Conservation (phyloP, 2,329 filamentous ascomycete species). For the Alternaria viburni region DNA sequence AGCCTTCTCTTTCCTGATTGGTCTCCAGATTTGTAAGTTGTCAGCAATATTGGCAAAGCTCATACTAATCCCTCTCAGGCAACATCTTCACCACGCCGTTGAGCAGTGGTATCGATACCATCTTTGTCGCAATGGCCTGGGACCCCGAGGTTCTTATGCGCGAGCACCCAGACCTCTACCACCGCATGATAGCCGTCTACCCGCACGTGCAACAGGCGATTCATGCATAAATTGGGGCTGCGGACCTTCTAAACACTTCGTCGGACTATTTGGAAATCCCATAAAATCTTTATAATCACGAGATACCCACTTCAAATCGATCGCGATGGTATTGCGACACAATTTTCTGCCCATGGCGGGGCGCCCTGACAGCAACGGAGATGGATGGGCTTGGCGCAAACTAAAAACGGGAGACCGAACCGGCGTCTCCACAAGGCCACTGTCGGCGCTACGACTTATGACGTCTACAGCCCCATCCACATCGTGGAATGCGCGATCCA, state of each 20-base stretch:
- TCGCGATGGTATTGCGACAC: conserved; percentile 10
- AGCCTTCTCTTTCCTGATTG: conserved; percentile 87
- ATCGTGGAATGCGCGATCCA: conserved; percentile 12
- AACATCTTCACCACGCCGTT: conserved; percentile 90
- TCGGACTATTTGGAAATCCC: neutral
- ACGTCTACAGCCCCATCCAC: conserved; percentile 2
- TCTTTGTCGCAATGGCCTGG: conserved; percentile 81
- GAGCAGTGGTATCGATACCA: conserved; percentile 86
- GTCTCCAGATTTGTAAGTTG: conserved; percentile 79
- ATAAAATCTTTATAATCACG: conserved; percentile 8
- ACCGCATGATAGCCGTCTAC: conserved; percentile 79
- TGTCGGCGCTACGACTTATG: conserved; percentile 32
- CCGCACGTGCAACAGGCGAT: conserved; percentile 82
- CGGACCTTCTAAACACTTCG: neutral
- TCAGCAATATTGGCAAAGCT: neutral
- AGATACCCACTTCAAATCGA: conserved; percentile 9
- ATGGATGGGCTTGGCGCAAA: conserved; percentile 31
- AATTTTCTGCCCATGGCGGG: conserved; percentile 17
- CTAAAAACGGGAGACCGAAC: conserved; percentile 29
- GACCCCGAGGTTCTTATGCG: conserved; percentile 75
- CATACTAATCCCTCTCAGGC: conserved; percentile 38
- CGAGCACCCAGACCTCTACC: conserved; percentile 82
- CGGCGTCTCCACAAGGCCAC: conserved; percentile 9
- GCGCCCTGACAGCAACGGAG: conserved; percentile 16
- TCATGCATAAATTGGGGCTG: conserved; percentile 54